A percentile compares a stretch with the other conserved stretches of the same genome.
Conservation (phyloP, 2,329 filamentous ascomycete species). For the Clonostachys rosea region DNA sequence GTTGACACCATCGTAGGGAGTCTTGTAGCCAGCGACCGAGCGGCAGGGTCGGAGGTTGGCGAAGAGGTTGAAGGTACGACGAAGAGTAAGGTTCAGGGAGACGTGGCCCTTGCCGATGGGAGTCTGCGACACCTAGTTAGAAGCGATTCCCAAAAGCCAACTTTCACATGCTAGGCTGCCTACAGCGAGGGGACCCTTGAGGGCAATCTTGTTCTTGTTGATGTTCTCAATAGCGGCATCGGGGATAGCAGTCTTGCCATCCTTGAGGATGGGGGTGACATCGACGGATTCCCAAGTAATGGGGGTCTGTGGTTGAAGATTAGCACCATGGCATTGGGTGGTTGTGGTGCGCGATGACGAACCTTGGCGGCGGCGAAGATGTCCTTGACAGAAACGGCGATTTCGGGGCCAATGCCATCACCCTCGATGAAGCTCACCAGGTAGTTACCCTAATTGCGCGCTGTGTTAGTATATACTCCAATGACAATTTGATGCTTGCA, state of each 20-base stretch:
- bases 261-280: conserved; percentile 87
- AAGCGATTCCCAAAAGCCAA: too few relatives aligned
- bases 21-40: conserved; percentile 96
- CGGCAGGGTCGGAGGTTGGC: conserved; percentile 98
- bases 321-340: conserved; percentile 8
- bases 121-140: conserved; percentile 48
- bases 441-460: conserved; percentile 71
- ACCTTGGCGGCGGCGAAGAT: conserved; percentile 96
- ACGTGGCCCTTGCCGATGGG: conserved; percentile 98
- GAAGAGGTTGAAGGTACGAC: conserved; percentile 99
- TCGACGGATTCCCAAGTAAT: conserved; percentile 97
- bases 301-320: conserved; percentile 56
- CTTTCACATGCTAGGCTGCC: conserved; percentile 20
- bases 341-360: conserved; percentile 20
- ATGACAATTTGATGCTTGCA: not conserved
- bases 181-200: conserved; percentile 97
- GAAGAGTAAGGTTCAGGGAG: conserved; percentile 96
- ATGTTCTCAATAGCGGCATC: conserved; percentile 91
- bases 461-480: conserved; percentile 12
- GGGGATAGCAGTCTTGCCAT: conserved; percentile 94
- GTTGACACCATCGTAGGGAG: conserved; percentile 94
- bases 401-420: conserved; percentile 97
- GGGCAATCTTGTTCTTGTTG: conserved; percentile 90
- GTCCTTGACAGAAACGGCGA: conserved; percentile 96
- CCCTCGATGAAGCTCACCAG: conserved; percentile 97